Conservation (phyloP, 768 basidiomycete genomes). For the Naganishia kalamii region DNA sequence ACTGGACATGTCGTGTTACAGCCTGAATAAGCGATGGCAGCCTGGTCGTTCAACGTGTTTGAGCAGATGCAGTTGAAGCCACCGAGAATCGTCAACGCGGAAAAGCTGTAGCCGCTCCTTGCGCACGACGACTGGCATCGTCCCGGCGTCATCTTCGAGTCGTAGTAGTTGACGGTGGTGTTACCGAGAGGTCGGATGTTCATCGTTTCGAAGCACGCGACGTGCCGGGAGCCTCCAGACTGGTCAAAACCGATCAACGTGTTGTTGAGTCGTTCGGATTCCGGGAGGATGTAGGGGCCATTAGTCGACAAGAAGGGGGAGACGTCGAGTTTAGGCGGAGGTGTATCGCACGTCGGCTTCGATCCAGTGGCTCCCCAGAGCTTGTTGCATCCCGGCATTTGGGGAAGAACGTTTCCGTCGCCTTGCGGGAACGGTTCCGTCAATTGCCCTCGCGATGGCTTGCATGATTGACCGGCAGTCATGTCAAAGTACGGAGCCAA, state of each 20-base stretch:
- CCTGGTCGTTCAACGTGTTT: neutral
- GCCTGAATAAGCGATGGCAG: neutral
- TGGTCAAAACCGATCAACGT: constrained; percentile 26
- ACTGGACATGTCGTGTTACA: constrained; percentile 27
- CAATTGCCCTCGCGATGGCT: constrained; percentile 31
- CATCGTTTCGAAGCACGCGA: constrained; percentile 11
- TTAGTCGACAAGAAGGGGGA: constrained; percentile 29
- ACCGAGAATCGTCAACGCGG: constrained; percentile 13
- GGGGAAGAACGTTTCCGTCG: constrained; percentile 28
- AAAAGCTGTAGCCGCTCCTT: constrained; percentile 20
- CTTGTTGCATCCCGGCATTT: constrained; percentile 40
- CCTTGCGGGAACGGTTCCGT: constrained; percentile 23
- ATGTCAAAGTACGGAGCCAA: constrained; percentile 26
- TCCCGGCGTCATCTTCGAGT: constrained; percentile 22
- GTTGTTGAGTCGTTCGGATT: constrained; percentile 21
- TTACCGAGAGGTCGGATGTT: constrained; percentile 7
- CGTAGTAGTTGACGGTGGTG: constrained; percentile 25
- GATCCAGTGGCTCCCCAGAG: constrained; percentile 31
- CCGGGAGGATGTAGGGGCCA: constrained; percentile 26
- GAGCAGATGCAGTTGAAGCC: neutral
- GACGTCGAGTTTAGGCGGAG: constrained; percentile 28
- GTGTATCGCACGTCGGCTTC: constrained; percentile 36
- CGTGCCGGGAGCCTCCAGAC: constrained; percentile 34
- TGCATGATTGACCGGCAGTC: constrained; percentile 21
- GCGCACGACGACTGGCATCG: constrained; percentile 24